Evolutionary conservation across 2,329 filamentous ascomycete species (phyloP).

Genomic region (Helicocarpus griseus): DNA sequence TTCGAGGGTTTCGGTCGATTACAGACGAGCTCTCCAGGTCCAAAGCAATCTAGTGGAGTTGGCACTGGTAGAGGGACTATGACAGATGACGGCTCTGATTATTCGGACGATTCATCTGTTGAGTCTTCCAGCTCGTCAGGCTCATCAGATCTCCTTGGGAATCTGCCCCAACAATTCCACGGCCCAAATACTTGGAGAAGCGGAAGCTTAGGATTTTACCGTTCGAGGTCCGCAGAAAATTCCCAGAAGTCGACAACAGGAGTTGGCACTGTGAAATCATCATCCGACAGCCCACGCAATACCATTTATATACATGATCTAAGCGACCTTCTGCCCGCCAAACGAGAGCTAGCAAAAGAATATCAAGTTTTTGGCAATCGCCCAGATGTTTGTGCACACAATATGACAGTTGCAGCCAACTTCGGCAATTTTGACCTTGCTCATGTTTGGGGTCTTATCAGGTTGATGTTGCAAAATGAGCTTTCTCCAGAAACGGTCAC

Average conservation of each 20-base stretch:
- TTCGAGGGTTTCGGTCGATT: slow-evolving; percentile 57
- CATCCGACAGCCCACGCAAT: slow-evolving; percentile 48
- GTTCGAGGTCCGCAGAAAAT: slow-evolving; percentile 39
- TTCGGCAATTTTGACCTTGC: slow-evolving; percentile 62
- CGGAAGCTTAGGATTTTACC: slow-evolving; percentile 46
- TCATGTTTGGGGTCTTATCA: slow-evolving; percentile 74
- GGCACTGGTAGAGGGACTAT: slow-evolving; percentile 30
- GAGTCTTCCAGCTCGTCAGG: slow-evolving; percentile 48
- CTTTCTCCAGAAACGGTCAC: slow-evolving; percentile 58
- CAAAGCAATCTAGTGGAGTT: slow-evolving; percentile 37
- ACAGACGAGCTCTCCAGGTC: slow-evolving; percentile 41
- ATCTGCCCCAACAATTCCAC: slow-evolving; percentile 39
- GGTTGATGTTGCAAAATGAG: slow-evolving; percentile 65
- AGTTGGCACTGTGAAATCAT: slow-evolving; percentile 40
- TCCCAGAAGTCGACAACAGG: slow-evolving; percentile 47
- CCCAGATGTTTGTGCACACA: slow-evolving; percentile 72
- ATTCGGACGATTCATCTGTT: slow-evolving; percentile 46
- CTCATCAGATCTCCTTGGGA: slow-evolving; percentile 34
- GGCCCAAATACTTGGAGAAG: slow-evolving; percentile 45
- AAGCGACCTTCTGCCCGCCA: slow-evolving; percentile 64
- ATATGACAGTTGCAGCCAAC: slow-evolving; percentile 65
- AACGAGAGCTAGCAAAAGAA: slow-evolving; percentile 62
- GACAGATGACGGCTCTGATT: slow-evolving; percentile 37
- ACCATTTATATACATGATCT: slow-evolving; percentile 65
- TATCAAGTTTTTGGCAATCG: slow-evolving; percentile 80